These are phyloP conservation scores for Colletotrichum sp. DNA, from an alignment of 2,329 filamentous ascomycete genomes.

Conservation along the genomic window DNA sequence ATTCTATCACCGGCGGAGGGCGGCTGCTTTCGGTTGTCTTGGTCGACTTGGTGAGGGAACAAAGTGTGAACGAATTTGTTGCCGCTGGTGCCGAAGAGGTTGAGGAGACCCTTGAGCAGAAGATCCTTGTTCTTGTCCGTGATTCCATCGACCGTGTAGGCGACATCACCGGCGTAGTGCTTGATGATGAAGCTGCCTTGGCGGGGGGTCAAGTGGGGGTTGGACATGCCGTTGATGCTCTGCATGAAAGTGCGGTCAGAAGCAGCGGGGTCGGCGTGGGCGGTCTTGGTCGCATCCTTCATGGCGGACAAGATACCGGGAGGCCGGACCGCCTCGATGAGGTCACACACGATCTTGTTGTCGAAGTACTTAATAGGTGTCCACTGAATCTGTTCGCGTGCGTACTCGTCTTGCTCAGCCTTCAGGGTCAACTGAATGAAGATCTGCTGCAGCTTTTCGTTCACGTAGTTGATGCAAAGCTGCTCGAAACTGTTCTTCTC, in stretches of 20 bases:
- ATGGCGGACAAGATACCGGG: constrained; percentile 93
- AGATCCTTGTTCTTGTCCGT: constrained; percentile 99
- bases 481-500: constrained; percentile 99
- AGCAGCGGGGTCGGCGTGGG: constrained; percentile 91
- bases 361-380: constrained; percentile 99
- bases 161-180: constrained; percentile 97
- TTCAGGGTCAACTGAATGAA: constrained; percentile 98
- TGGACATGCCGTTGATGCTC: constrained; percentile 87
- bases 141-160: constrained; percentile 93
- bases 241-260: constrained; percentile 97
- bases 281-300: constrained; percentile 98
- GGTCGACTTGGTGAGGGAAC: constrained; percentile 92
- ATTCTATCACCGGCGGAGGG: constrained; percentile 97
- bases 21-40: constrained; percentile 92
- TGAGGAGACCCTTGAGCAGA: constrained; percentile 90
- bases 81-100: constrained; percentile 81
- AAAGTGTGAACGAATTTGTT: constrained; percentile 87
- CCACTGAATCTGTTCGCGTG: constrained; percentile 95
- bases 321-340: constrained; percentile 91
- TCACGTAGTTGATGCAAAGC: constrained; percentile 99
- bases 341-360: constrained; percentile 97
- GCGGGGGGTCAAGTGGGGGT: constrained; percentile 87
- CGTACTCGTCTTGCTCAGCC: constrained; percentile 97
- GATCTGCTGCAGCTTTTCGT: constrained; percentile 98
- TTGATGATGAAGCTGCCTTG: constrained; percentile 98